Evolutionary conservation across 23 red algal species (phyloP), one percentile per base, ranked within the genome.

Genomic region (Chondrus crispus): DNA sequence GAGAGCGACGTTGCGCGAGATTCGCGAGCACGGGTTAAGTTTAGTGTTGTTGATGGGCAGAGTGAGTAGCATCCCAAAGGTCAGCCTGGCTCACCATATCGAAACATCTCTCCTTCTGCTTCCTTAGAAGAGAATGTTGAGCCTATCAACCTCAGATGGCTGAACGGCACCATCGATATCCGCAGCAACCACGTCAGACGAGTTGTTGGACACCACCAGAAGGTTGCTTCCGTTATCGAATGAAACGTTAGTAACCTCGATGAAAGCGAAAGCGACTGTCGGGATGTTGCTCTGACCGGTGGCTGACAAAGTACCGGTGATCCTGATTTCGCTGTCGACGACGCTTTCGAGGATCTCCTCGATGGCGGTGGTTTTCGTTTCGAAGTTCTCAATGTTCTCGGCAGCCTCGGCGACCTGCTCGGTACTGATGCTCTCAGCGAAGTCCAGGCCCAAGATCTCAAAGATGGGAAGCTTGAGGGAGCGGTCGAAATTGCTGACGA

Each of bases 181-280:
- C n/a, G 82, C 82, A 10, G 82, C 82, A 9, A 11, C 41, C 18
- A 70, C 19, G 22, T 85, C 82, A 29, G 46, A 29, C 5, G 82
- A 60, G 41, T 85, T 70, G 11, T 53, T 48, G n/a, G 82, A 68
- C 13, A 85, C 14, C 22, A 85, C 82, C 7, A 41, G 49, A 44
- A 64, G 64, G 4, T 53, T 30, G 46, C 55, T 14, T 0, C 82
- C 82, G 41, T 85, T 60, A 46, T 85, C 62, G 0, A 85, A 49
- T 44, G 9, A 24, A 4, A 85, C 82, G 12, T 60, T 70, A n/a
- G 82, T 45, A 28, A 70, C 69, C n/a, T 60, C n/a, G 11, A 85
- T 85, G 64, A 85, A 85, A 6, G 62, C 82, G 46, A 85, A 85
- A n/a, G 49, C 82, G 9, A 45, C 64, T 32, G 62, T 70, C 7